Evolutionary conservation across 805 yeast genomes (phyloP).

Genomic region (Scheffersomyces coipomensis): DNA sequence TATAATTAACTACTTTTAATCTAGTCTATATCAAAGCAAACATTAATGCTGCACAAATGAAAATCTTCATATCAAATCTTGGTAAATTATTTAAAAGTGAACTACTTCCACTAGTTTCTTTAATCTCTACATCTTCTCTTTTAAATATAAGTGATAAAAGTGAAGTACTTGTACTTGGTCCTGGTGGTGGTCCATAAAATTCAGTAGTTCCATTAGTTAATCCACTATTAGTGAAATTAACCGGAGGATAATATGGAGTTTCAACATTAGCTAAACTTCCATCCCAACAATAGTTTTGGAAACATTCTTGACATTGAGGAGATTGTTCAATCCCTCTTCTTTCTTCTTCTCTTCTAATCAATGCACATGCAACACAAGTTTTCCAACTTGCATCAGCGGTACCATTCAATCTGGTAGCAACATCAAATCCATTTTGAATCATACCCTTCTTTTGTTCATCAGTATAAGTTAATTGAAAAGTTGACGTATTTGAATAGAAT

Average conservation of each 20-base stretch:
- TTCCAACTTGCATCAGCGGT: slow-evolving; percentile 37
- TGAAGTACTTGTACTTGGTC: neutral
- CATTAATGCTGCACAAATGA: no score
- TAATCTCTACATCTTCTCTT: neutral
- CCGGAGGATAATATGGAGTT: slow-evolving; percentile 15
- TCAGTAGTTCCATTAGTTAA: slow-evolving; percentile 22
- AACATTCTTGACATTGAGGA: slow-evolving; percentile 36
- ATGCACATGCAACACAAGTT: slow-evolving; percentile 41
- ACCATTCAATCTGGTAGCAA: slow-evolving; percentile 28
- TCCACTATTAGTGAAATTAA: slow-evolving; percentile 27
- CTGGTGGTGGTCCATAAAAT: slow-evolving; percentile 4
- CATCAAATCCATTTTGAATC: slow-evolving; percentile 37
- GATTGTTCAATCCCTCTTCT: slow-evolving; percentile 34
- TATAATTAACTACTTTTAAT: no score
- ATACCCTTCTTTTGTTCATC: slow-evolving; percentile 35
- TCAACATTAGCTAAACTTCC: slow-evolving; percentile 17
- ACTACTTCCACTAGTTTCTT: slow-evolving; percentile 1
- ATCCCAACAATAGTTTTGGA: slow-evolving; percentile 40
- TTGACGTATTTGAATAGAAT: slow-evolving; percentile 31
- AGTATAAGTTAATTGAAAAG: slow-evolving; percentile 29
- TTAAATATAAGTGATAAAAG: neutral
- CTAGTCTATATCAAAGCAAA: no score
- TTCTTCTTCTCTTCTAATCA: slow-evolving; percentile 39
- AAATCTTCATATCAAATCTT: no score
- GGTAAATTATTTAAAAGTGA: no score